A percentile compares a stretch with the other conserved stretches of the same genome.
phyloP scores from a whole-genome alignment of 2,329 filamentous ascomycete genomes.

The Xylaria sp. region DNA sequence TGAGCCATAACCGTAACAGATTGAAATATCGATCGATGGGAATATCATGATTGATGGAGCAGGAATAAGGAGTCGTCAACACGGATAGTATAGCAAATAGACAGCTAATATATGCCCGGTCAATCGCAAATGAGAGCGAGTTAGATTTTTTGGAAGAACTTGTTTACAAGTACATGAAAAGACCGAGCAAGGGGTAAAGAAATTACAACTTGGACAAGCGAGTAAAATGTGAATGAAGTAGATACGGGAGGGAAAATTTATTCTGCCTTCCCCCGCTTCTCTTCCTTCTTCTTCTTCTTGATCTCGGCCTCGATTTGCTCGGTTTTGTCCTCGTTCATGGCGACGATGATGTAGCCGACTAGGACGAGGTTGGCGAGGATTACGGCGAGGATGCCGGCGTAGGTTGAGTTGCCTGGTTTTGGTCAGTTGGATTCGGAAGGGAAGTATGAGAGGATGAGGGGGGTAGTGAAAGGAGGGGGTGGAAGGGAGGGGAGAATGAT shows the following conservation, averaged over 20 bases:
- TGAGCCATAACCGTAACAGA: no score
- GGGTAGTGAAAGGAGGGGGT: background rate
- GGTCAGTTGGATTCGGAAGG: background rate
- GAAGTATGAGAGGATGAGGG: no score
- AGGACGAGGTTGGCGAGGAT: slow-evolving; percentile 88
- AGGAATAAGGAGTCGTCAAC: no score
- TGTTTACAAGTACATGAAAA: no score
- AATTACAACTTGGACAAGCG: no score
- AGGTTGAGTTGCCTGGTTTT: slow-evolving; percentile 75
- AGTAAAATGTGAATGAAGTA: no score
- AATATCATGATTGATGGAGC: no score
- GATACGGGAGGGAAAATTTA: background rate
- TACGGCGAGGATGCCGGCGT: slow-evolving; percentile 77
- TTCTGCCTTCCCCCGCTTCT: slow-evolving; percentile 19
- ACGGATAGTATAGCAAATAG: no score
- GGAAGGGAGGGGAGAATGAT: no score
- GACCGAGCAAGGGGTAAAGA: background rate
- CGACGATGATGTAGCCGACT: slow-evolving; percentile 84
- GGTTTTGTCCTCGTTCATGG: slow-evolving; percentile 75
- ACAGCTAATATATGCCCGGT: no score
- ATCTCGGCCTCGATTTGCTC: slow-evolving; percentile 42
- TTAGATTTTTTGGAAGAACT: background rate
- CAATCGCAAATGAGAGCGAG: no score
- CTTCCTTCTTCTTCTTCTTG: slow-evolving; percentile 41
- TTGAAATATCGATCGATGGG: no score